Conservation (phyloP, 2,329 filamentous ascomycete genomes). For the Exophiala sp. region DNA sequence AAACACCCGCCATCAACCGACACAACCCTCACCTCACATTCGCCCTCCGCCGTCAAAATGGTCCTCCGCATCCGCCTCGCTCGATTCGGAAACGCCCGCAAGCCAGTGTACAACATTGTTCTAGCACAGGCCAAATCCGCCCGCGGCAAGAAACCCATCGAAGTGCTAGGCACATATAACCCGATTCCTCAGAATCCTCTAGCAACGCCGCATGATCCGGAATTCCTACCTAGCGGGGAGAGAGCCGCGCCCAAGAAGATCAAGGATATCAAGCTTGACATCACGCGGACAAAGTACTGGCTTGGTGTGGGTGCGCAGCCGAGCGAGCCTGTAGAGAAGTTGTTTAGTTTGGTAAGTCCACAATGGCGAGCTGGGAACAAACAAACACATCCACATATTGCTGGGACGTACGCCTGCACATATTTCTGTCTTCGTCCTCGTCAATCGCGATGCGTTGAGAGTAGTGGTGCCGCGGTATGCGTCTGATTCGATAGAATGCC, state of each 20-base stretch:
- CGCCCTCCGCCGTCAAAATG: constrained; percentile 51
- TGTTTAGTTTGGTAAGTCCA: constrained; percentile 71
- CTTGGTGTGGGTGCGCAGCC: constrained; percentile 94
- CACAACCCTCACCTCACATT: too few relatives aligned
- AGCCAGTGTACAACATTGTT: constrained; percentile 97
- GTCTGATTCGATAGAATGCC: too few relatives aligned
- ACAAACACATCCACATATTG: too few relatives aligned
- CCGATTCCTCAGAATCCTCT: constrained; percentile 51
- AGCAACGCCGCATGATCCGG: constrained; percentile 18
- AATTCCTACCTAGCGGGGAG: constrained; percentile 34
- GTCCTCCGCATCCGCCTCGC: constrained; percentile 90
- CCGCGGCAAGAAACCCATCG: constrained; percentile 78
- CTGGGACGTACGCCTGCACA: too few relatives aligned
- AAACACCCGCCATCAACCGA: too few relatives aligned
- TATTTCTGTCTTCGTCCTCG: too few relatives aligned
- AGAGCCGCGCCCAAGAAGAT: constrained; percentile 59
- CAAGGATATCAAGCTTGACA: constrained; percentile 89
- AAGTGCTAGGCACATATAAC: constrained; percentile 72
- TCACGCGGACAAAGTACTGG: constrained; percentile 82
- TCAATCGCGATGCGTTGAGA: too few relatives aligned
- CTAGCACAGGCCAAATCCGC: constrained; percentile 91
- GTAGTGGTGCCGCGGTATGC: too few relatives aligned
- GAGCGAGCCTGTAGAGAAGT: constrained; percentile 78
- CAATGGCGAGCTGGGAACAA: too few relatives aligned
- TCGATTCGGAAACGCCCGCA: constrained; percentile 80